Conservation (phyloP, 345 rosid species). For the Cardamine resedifolia region DNA sequence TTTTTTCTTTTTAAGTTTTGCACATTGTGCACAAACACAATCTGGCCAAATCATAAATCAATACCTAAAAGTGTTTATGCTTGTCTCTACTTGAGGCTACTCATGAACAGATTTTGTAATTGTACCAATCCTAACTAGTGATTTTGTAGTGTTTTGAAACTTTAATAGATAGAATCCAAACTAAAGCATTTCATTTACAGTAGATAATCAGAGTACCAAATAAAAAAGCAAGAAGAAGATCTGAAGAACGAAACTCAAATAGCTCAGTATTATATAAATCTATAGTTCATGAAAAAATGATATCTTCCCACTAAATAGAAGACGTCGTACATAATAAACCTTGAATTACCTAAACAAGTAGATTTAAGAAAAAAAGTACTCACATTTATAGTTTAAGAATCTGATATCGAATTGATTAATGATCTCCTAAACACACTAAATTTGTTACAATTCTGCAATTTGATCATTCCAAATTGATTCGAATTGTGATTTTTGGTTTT, state of each 20-base stretch:
- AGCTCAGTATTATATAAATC: neutral
- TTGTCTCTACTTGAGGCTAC: slow-evolving; percentile 16
- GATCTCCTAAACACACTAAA: neutral
- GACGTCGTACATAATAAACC: slow-evolving; percentile 13
- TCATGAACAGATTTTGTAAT: neutral
- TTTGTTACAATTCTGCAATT: neutral
- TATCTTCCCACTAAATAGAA: slow-evolving; percentile 7
- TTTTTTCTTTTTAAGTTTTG: no score
- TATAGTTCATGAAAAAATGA: neutral
- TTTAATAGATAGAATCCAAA: neutral
- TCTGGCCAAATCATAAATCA: no score
- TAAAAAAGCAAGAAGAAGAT: neutral
- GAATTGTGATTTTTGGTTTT: neutral
- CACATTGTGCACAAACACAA: no score
- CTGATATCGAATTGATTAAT: neutral
- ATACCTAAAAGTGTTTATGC: neutral
- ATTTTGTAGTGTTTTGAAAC: neutral
- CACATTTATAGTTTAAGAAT: slow-evolving; percentile 22
- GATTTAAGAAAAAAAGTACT: neutral
- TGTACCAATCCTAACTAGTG: neutral
- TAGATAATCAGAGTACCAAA: neutral
- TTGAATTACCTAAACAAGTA: slow-evolving; percentile 10
- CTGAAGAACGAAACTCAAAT: neutral
- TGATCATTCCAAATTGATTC: slow-evolving; percentile 7
- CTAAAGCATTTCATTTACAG: neutral